Evolutionary conservation across 73 alveolate species (phyloP).

Genomic region (Durusdinium trenchii): DNA sequence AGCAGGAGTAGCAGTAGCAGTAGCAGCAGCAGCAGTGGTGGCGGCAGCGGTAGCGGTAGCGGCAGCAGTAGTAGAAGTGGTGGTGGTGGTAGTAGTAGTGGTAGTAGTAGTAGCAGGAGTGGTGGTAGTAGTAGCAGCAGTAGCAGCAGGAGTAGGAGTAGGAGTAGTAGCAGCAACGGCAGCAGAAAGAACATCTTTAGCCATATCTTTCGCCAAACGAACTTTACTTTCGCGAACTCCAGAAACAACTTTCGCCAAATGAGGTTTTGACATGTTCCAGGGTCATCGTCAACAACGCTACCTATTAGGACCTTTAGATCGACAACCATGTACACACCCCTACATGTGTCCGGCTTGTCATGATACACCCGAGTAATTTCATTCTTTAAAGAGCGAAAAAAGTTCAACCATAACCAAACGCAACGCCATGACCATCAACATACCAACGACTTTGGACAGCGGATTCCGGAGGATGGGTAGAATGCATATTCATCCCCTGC

Average conservation of each 20-base stretch:
- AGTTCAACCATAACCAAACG: no score
- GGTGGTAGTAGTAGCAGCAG: neutral
- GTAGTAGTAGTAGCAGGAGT: neutral
- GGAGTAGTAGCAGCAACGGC: neutral
- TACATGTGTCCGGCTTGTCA: no score
- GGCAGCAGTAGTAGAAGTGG: neutral
- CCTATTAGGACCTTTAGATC: no score
- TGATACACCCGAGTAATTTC: no score
- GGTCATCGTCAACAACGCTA: no score
- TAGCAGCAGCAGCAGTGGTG: neutral
- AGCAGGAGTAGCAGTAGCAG: neutral
- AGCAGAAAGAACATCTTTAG: neutral
- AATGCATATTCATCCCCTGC: no score
- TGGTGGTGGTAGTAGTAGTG: neutral
- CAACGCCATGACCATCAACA: no score
- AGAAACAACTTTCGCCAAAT: neutral
- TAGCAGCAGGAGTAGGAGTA: neutral
- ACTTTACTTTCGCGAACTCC: neutral
- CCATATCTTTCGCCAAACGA: neutral
- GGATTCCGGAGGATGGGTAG: no score
- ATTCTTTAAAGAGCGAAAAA: no score
- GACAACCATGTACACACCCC: no score
- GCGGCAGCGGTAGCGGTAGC: neutral
- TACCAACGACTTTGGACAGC: no score
- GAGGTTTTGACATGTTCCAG: neutral